Evolutionary conservation across 1,139 yeast genomes (phyloP).

Genomic region (Nakaseomyces delphensis): DNA sequence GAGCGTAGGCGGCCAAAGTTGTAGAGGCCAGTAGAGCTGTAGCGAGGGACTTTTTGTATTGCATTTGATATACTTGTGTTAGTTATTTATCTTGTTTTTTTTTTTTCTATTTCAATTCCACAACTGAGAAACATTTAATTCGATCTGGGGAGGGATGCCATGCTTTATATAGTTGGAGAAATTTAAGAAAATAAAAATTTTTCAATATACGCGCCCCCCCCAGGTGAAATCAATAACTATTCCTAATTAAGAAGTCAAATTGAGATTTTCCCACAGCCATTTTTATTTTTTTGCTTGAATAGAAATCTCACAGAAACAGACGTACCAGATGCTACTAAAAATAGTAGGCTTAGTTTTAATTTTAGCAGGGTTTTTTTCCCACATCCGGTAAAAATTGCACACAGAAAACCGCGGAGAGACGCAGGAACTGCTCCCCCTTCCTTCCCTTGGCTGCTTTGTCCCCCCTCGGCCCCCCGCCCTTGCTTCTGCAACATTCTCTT

Average conservation of each 20-base stretch:
- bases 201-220: not conserved
- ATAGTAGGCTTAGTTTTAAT: not conserved
- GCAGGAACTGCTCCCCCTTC: no score
- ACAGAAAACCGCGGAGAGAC: no score
- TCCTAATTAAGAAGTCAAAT: slow-evolving; percentile 5
- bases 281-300: not conserved
- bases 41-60: slow-evolving; percentile 34
- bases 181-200: not conserved
- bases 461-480: no score
- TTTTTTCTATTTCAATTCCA: not conserved
- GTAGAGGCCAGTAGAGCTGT: slow-evolving; percentile 37
- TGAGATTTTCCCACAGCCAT: not conserved
- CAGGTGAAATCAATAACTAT: not conserved
- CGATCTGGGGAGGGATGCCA: not conserved
- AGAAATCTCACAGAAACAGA: not conserved
- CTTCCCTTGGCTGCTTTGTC: no score
- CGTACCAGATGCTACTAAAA: not conserved
- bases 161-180: not conserved
- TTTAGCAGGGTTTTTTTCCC: not conserved
- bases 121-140: not conserved
- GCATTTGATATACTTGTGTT: no score
- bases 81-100: no score
- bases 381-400: not conserved
- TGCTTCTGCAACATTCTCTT: no score
- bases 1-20: slow-evolving; percentile 54